These are phyloP conservation scores for Bifiguratus adelaidae DNA, from an alignment of 192 early-diverging fungal species.

Conservation along the genomic window DNA sequence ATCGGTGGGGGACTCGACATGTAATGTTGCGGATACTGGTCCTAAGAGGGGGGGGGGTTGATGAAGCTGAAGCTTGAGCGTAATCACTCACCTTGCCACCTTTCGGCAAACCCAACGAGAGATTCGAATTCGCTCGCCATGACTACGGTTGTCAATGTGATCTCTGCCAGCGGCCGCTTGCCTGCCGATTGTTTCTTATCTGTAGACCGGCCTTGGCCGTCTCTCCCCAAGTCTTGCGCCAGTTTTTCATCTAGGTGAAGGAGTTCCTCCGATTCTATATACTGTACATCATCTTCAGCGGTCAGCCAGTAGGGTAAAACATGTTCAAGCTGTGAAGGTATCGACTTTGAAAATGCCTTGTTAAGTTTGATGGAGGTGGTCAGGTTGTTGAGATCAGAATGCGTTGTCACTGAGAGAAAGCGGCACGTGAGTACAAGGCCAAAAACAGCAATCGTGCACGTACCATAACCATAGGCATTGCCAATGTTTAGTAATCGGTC, in stretches of 20 bases:
- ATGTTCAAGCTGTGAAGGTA: conserved; percentile 6
- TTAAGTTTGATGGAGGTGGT: conserved; percentile 15
- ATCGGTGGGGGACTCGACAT: conserved; percentile 8
- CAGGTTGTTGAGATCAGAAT: conserved; percentile 17
- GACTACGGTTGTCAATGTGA: conserved; percentile 34
- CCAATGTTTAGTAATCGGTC: too few relatives aligned
- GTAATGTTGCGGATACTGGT: conserved; percentile 40
- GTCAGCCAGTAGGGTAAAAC: conserved; percentile 20
- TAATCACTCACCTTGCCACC: conserved; percentile 32
- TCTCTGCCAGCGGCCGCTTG: conserved; percentile 25
- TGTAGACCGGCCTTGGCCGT: too few relatives aligned
- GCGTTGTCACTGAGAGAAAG: conserved; percentile 7
- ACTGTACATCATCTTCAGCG: too few relatives aligned
- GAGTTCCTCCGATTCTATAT: too few relatives aligned
- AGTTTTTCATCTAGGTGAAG: too few relatives aligned
- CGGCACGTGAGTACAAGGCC: too few relatives aligned
- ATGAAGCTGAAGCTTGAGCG: background rate
- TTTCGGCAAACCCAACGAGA: conserved; percentile 27
- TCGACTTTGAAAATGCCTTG: conserved; percentile 19
- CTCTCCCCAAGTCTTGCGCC: too few relatives aligned
- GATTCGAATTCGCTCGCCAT: conserved; percentile 30
- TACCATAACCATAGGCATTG: too few relatives aligned
- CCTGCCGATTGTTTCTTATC: too few relatives aligned
- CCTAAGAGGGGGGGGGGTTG: conserved; percentile 12
- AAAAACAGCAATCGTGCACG: too few relatives aligned